These are phyloP conservation scores for Gastrolobium bilobum DNA, from an alignment of 306 rosid species.

Conservation along the genomic window DNA sequence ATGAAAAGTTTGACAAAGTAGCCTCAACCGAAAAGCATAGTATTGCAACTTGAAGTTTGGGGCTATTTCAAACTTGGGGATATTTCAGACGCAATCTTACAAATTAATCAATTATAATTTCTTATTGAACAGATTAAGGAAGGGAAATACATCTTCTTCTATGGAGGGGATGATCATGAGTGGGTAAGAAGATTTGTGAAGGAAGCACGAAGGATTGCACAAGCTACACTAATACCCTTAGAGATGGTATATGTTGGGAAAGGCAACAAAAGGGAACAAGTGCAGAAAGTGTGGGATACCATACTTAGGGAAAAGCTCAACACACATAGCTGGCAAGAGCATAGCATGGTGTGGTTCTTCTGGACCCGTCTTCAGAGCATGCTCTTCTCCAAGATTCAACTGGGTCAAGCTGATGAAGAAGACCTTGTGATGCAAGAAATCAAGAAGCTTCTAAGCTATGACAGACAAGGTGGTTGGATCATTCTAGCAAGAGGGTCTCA, in stretches of 20 bases:
- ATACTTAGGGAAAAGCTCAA: constrained; percentile 55
- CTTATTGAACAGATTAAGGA: constrained; percentile 58
- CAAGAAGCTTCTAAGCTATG: constrained; percentile 65
- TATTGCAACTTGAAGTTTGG: background rate
- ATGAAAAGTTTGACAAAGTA: constrained; percentile 22
- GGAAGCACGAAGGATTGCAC: constrained; percentile 56
- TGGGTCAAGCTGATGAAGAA: constrained; percentile 47
- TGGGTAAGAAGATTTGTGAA: constrained; percentile 66
- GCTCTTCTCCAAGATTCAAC: constrained; percentile 71
- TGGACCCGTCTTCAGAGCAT: constrained; percentile 77
- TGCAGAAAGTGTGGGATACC: constrained; percentile 47
- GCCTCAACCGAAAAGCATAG: constrained; percentile 2
- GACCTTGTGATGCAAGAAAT: constrained; percentile 64
- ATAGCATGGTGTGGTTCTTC: constrained; percentile 72
- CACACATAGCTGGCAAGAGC: constrained; percentile 61
- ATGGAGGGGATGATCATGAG: constrained; percentile 65
- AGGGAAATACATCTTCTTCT: constrained; percentile 60
- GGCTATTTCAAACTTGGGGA: no score
- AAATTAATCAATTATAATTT: constrained; percentile 1
- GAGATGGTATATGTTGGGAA: constrained; percentile 72
- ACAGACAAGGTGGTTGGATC: constrained; percentile 63
- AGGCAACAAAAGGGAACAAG: constrained; percentile 63
- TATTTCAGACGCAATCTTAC: no score
- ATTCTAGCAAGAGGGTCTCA: constrained; percentile 60
- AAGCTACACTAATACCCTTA: constrained; percentile 51